Evolutionary conservation across 2,329 filamentous ascomycete species (phyloP).

Genomic region (Pleoardoris graminearum): DNA sequence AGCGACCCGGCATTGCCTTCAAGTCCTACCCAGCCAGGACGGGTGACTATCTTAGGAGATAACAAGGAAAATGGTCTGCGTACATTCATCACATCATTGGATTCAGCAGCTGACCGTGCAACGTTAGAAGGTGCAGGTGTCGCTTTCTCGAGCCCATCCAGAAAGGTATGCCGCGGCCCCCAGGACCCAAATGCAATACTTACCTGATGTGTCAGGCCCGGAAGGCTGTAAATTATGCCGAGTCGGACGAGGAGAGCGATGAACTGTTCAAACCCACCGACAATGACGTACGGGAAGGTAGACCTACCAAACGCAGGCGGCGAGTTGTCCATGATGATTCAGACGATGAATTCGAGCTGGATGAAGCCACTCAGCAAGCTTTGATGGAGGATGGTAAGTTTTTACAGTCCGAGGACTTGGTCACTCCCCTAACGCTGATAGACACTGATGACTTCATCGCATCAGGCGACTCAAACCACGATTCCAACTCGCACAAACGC

Average conservation of each 20-base stretch:
- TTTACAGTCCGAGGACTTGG: too few species aligned
- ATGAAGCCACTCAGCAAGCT: conserved; percentile 59
- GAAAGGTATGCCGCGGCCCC: conserved; percentile 64
- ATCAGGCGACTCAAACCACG: conserved; percentile 80
- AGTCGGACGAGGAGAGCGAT: conserved; percentile 81
- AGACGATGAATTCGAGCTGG: conserved; percentile 69
- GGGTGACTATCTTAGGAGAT: conserved; percentile 50
- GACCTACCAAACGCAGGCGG: conserved; percentile 61
- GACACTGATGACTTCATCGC: conserved; percentile 89
- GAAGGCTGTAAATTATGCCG: conserved; percentile 77
- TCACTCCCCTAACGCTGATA: conserved; percentile 28
- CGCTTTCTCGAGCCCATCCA: conserved; percentile 71
- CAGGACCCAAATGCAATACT: conserved; percentile 12
- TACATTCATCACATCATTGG: conserved; percentile 44
- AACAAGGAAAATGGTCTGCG: conserved; percentile 58
- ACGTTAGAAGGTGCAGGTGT: conserved; percentile 49
- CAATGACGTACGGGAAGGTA: conserved; percentile 48
- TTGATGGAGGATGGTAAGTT: conserved; percentile 57
- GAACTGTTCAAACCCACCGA: conserved; percentile 66
- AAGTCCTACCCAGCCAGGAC: conserved; percentile 69
- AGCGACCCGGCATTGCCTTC: conserved; percentile 72
- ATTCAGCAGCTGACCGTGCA: conserved; percentile 49
- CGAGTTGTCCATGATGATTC: conserved; percentile 63
- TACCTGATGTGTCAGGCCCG: conserved; percentile 52
- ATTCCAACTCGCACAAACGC: conserved; percentile 68